These are phyloP conservation scores for Macrolepiota albuminosa DNA, from an alignment of 768 basidiomycete genomes.

Conservation along the genomic window DNA sequence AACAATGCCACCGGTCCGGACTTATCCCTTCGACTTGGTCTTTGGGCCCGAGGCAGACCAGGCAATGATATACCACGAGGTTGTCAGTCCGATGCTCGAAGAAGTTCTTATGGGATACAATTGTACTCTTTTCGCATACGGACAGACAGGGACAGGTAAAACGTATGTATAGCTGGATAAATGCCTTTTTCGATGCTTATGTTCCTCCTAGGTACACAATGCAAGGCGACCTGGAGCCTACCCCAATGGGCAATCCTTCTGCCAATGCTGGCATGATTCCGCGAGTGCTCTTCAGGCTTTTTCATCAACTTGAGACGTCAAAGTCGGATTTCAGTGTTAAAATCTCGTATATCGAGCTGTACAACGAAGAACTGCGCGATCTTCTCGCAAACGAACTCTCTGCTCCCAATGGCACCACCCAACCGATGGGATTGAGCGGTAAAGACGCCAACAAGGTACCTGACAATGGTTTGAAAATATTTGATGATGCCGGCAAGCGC, in stretches of 20 bases:
- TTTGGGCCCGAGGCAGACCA: conserved; percentile 98
- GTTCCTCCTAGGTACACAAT: conserved; percentile 70
- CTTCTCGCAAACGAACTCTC: conserved; percentile 78
- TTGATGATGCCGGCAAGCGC: conserved; percentile 84
- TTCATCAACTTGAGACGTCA: conserved; percentile 77
- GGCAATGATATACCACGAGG: conserved; percentile 88
- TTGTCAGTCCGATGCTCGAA: conserved; percentile 87
- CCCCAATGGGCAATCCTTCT: conserved; percentile 84
- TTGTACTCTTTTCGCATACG: conserved; percentile 96
- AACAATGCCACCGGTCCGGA: conserved; percentile 70
- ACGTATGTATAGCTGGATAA: conserved; percentile 57
- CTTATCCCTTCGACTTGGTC: conserved; percentile 92
- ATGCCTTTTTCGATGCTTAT: conserved; percentile 1
- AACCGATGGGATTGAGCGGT: conserved; percentile 74
- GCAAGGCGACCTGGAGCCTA: conserved; percentile 88
- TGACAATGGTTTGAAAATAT: conserved; percentile 74
- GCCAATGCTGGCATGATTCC: conserved; percentile 94
- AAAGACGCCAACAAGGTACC: conserved; percentile 40
- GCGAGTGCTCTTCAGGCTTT: conserved; percentile 85
- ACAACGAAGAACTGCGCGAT: conserved; percentile 98
- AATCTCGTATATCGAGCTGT: conserved; percentile 91
- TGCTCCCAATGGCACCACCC: conserved; percentile 58
- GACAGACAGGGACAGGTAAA: conserved; percentile 98
- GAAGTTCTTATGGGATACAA: conserved; percentile 97
- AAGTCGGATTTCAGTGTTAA: conserved; percentile 87